A percentile compares a stretch with the other conserved stretches of the same genome.
These are phyloP conservation scores for Pelargonium citronellum DNA, from an alignment of 441 rosid genomes.

Conservation along the genomic window DNA sequence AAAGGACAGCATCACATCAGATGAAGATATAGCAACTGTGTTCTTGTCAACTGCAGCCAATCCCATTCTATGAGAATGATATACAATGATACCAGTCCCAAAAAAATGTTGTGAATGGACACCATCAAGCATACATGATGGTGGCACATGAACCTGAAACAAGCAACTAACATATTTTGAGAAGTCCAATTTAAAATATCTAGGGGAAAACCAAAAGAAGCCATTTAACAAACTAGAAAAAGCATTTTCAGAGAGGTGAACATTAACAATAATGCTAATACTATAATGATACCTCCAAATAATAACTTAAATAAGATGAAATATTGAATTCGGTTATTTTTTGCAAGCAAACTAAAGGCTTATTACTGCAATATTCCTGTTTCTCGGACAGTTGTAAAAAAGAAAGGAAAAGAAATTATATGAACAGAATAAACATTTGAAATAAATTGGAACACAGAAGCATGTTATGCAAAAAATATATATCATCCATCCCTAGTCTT, in stretches of 20 bases:
- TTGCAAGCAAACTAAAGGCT: too few species aligned
- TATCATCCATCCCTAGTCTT: background rate
- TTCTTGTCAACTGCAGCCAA: conserved; percentile 90
- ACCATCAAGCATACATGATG: conserved; percentile 93
- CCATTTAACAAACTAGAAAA: background rate
- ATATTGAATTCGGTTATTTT: too few species aligned
- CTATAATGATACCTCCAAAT: too few species aligned
- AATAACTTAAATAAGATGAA: too few species aligned
- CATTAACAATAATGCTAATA: too few species aligned
- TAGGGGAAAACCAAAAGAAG: background rate
- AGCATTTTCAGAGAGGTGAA: too few species aligned
- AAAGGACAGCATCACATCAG: conserved; percentile 92
- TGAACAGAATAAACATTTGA: too few species aligned
- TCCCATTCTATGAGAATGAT: conserved; percentile 84
- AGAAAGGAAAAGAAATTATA: too few species aligned
- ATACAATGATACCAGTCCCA: conserved; percentile 87
- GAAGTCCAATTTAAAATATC: background rate
- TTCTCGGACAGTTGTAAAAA: too few species aligned
- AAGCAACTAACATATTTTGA: background rate
- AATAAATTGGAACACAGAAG: too few species aligned
- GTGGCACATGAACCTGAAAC: conserved; percentile 87
- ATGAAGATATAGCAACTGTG: conserved; percentile 74
- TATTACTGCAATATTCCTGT: too few species aligned
- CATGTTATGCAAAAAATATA: background rate
- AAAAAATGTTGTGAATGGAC: conserved; percentile 71